Evolutionary conservation across 2,329 filamentous ascomycete species (phyloP).

Genomic region (Fusarium hostae): DNA sequence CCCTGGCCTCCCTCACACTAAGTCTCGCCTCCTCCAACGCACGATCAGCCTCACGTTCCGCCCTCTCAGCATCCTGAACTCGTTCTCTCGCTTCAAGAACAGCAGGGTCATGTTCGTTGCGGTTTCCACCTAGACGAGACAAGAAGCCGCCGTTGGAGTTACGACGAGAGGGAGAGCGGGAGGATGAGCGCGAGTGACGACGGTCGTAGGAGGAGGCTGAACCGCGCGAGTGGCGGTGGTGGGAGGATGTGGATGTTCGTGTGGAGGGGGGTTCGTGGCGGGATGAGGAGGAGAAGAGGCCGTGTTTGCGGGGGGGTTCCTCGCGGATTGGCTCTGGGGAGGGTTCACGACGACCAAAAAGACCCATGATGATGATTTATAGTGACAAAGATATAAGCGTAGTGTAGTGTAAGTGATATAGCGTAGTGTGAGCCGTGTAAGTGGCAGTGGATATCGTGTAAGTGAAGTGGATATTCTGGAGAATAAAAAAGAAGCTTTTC

Average conservation of each 20-base stretch:
- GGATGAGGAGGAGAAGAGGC: constrained; percentile 49
- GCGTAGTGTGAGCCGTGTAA: background rate
- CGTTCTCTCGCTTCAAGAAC: constrained; percentile 71
- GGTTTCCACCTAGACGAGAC: constrained; percentile 57
- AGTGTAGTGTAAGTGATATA: background rate
- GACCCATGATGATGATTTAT: constrained; percentile 45
- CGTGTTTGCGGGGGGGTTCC: constrained; percentile 46
- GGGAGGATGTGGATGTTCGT: constrained; percentile 41
- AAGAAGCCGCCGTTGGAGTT: constrained; percentile 50
- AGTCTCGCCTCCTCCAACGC: constrained; percentile 68
- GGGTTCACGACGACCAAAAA: constrained; percentile 48
- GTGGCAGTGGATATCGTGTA: background rate
- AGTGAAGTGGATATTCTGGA: background rate
- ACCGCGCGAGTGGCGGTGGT: constrained; percentile 12
- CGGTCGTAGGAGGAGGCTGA: constrained; percentile 33
- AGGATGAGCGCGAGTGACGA: constrained; percentile 17
- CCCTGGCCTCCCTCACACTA: constrained; percentile 70
- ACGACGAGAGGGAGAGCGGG: constrained; percentile 22
- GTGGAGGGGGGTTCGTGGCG: constrained; percentile 46
- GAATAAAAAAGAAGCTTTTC: constrained; percentile 15
- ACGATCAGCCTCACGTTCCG: constrained; percentile 73
- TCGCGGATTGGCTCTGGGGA: constrained; percentile 48
- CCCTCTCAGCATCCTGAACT: constrained; percentile 69
- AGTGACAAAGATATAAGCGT: background rate
- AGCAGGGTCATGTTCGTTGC: constrained; percentile 65